Percentiles rank a stretch among this genome's conserved stretches.
Evolutionary conservation across 306 rosid species (phyloP).

Genomic region (Sicyos baderoa): DNA sequence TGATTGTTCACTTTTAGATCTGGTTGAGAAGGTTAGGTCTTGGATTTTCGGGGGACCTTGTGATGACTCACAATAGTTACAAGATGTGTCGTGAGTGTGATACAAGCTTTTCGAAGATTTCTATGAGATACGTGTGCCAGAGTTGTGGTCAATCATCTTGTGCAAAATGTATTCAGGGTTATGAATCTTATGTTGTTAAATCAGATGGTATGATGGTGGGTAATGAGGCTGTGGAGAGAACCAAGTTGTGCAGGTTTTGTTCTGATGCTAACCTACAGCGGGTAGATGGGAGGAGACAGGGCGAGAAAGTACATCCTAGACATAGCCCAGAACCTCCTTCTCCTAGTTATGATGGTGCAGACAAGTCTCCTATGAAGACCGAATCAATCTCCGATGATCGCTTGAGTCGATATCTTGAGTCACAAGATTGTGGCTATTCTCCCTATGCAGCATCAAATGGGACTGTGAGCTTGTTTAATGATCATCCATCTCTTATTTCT

Average conservation of each 20-base stretch:
- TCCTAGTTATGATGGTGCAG: constrained; percentile 47
- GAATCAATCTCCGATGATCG: constrained; percentile 42
- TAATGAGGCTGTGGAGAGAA: constrained; percentile 28
- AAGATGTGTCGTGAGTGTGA: constrained; percentile 67
- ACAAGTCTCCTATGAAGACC: constrained; percentile 33
- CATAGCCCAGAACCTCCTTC: constrained; percentile 70
- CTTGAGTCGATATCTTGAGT: constrained; percentile 35
- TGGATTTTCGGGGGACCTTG: constrained; percentile 52
- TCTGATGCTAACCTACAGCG: constrained; percentile 28
- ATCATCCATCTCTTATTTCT: constrained; percentile 45
- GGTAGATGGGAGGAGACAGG: constrained; percentile 40
- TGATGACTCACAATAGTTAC: constrained; percentile 38
- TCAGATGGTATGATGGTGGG: constrained; percentile 25
- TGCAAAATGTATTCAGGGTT: constrained; percentile 47
- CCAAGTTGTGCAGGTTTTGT: constrained; percentile 60
- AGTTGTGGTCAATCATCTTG: constrained; percentile 67
- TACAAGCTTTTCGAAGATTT: constrained; percentile 24
- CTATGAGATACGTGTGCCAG: constrained; percentile 45
- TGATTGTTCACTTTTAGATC: constrained; percentile 63
- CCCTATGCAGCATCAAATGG: constrained; percentile 35
- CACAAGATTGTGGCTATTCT: constrained; percentile 45
- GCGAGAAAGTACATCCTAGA: constrained; percentile 71
- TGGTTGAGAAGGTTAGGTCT: constrained; percentile 53
- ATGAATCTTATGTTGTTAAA: constrained; percentile 36
- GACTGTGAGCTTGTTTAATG: constrained; percentile 41